Conservation (phyloP, 2,329 filamentous ascomycete genomes). For the Thelonectria blattea region DNA sequence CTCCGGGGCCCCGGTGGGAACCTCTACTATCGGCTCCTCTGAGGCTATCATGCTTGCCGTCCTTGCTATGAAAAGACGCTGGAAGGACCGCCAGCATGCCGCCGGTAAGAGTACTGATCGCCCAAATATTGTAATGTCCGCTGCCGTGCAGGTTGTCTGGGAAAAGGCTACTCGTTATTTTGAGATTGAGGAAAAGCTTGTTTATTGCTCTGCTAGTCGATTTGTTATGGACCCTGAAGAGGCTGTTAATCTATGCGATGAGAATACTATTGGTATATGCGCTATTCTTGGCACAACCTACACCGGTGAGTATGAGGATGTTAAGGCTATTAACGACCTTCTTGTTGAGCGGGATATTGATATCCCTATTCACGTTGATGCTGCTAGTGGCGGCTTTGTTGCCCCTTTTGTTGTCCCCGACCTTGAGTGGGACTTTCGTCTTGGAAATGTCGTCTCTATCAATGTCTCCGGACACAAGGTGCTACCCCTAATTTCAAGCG, state of each 20-base stretch:
- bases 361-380: slow-evolving; percentile 90
- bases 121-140: slow-evolving; percentile 95
- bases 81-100: slow-evolving; percentile 85
- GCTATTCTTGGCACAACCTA: slow-evolving; percentile 92
- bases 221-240: slow-evolving; percentile 69
- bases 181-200: slow-evolving; percentile 87
- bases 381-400: slow-evolving; percentile 90
- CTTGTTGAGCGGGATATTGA: slow-evolving; percentile 77
- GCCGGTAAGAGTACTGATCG: slow-evolving; percentile 80
- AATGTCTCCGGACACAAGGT: slow-evolving; percentile 90
- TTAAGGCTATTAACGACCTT: slow-evolving; percentile 89
- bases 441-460: slow-evolving; percentile 88
- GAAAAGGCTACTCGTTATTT: slow-evolving; percentile 91
- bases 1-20: slow-evolving; percentile 73
- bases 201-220: slow-evolving; percentile 66
- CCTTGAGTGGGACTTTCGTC: slow-evolving; percentile 89
- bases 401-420: slow-evolving; percentile 87
- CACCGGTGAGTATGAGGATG: slow-evolving; percentile 94
- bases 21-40: slow-evolving; percentile 86
- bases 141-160: slow-evolving; percentile 96
- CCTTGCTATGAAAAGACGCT: slow-evolving; percentile 93
- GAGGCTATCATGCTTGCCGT: slow-evolving; percentile 86
- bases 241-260: slow-evolving; percentile 65
- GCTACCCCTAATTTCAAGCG: background rate
- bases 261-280: slow-evolving; percentile 88